A percentile compares a stretch with the other conserved stretches of the same genome.
Conservation (phyloP, 1,284 basidiomycete species). For the Cutaneotrichosporon curvatum region DNA sequence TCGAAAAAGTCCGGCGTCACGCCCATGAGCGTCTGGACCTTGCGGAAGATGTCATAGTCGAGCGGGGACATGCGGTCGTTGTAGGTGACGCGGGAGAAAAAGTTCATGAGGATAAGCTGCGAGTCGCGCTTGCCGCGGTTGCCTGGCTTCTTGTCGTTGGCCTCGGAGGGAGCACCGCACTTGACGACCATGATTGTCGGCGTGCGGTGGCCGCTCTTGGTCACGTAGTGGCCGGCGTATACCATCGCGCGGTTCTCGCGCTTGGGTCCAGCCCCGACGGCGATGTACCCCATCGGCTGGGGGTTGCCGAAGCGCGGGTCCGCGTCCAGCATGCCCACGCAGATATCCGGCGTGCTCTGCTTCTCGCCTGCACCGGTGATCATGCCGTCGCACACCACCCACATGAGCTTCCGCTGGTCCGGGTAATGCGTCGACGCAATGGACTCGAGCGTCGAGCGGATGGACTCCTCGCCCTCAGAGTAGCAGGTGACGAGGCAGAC, state of each 20-base stretch:
- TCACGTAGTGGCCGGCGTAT: slow-evolving; percentile 90
- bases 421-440: slow-evolving; percentile 86
- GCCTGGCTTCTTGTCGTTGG: slow-evolving; percentile 85
- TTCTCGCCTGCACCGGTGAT: slow-evolving; percentile 96
- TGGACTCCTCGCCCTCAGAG: slow-evolving; percentile 88
- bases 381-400: slow-evolving; percentile 97
- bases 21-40: slow-evolving; percentile 92
- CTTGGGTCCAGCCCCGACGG: slow-evolving; percentile 84
- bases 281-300: slow-evolving; percentile 86
- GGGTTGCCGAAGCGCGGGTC: slow-evolving; percentile 96
- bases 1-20: slow-evolving; percentile 99
- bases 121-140: slow-evolving; percentile 98
- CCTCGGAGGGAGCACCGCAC: slow-evolving; percentile 77
- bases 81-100: slow-evolving; percentile 97
- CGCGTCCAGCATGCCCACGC: slow-evolving; percentile 83
- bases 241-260: slow-evolving; percentile 93
- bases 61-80: slow-evolving; percentile 97
- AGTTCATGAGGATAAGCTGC: slow-evolving; percentile 99
- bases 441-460: slow-evolving; percentile 85
- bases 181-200: slow-evolving; percentile 96
- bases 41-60: slow-evolving; percentile 96
- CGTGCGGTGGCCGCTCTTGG: slow-evolving; percentile 66
- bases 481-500: slow-evolving; percentile 97
- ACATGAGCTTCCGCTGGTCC: slow-evolving; percentile 83
- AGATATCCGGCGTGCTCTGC: slow-evolving; percentile 90